A percentile compares a stretch with the other conserved stretches of the same genome.
phyloP scores from a whole-genome alignment of 345 rosid species.

The Arabis alpina region DNA sequence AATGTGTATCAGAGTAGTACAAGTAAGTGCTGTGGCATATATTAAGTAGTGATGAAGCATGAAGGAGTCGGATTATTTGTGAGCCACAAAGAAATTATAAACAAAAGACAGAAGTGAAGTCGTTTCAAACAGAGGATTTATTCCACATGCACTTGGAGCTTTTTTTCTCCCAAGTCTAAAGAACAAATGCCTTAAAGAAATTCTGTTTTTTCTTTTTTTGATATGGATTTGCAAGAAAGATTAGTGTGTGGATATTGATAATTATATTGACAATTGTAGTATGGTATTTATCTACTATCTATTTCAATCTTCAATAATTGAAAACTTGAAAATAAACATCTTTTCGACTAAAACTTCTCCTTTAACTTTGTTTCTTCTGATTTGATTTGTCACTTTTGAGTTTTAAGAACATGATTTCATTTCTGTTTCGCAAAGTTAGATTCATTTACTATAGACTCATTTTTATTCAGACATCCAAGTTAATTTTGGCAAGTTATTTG shows the following conservation, averaged over 20 bases:
- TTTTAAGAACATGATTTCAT: neutral
- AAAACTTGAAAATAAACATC: slow-evolving; percentile 17
- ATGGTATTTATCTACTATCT: neutral
- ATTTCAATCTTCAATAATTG: slow-evolving; percentile 7
- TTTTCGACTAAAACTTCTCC: slow-evolving; percentile 23
- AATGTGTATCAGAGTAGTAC: slow-evolving; percentile 22
- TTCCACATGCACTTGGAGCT: slow-evolving; percentile 40
- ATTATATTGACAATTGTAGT: neutral
- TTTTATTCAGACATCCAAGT: neutral
- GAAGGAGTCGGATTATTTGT: slow-evolving; percentile 2
- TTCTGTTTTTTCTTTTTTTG: neutral
- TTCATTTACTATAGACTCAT: neutral
- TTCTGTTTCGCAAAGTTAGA: neutral
- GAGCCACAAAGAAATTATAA: slow-evolving; percentile 24
- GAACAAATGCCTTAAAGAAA: slow-evolving; percentile 29
- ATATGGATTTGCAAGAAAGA: slow-evolving; percentile 6
- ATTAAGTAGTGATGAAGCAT: slow-evolving; percentile 32
- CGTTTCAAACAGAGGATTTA: slow-evolving; percentile 40
- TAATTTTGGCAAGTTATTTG: slow-evolving; percentile 1
- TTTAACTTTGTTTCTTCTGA: slow-evolving; percentile 20
- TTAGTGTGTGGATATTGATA: slow-evolving; percentile 14
- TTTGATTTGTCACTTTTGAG: slow-evolving; percentile 29
- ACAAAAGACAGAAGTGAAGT: slow-evolving; percentile 13
- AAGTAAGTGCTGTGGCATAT: slow-evolving; percentile 31
- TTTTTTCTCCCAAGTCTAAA: slow-evolving; percentile 29